phyloP scores from a whole-genome alignment of 176 grass and related monocot genomes.

The Oryza coarctata region DNA sequence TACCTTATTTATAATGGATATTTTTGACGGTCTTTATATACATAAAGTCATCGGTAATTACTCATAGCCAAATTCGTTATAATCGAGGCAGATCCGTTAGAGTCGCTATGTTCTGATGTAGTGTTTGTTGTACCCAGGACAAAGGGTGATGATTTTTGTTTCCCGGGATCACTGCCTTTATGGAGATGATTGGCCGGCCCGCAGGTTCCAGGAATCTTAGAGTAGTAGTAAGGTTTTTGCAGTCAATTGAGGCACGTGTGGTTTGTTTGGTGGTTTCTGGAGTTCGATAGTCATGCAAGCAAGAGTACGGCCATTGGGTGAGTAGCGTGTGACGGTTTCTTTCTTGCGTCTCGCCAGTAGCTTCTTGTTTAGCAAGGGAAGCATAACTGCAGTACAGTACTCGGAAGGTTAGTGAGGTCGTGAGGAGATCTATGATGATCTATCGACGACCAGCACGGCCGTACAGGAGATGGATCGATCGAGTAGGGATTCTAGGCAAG shows the following conservation, averaged over 20 bases:
- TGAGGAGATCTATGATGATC: background rate
- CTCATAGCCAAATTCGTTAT: too few species aligned
- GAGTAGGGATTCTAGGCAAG: slow-evolving; percentile 24
- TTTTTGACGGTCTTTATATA: too few species aligned
- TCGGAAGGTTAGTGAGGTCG: slow-evolving; percentile 8
- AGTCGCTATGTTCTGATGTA: too few species aligned
- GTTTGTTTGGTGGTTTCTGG: background rate
- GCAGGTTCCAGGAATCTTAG: slow-evolving; percentile 48
- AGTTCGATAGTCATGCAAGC: background rate
- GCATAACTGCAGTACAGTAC: background rate
- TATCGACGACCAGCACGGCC: background rate
- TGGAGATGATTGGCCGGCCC: background rate
- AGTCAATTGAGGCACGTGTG: slow-evolving; percentile 27
- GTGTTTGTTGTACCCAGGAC: background rate
- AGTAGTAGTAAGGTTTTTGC: background rate
- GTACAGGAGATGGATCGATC: background rate
- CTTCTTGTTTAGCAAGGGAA: background rate
- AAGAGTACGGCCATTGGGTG: slow-evolving; percentile 32
- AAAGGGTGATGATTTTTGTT: slow-evolving; percentile 11
- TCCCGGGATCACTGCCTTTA: slow-evolving; percentile 9
- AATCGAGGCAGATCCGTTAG: too few species aligned
- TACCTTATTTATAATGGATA: too few species aligned
- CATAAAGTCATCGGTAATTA: too few species aligned
- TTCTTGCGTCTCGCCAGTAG: background rate
- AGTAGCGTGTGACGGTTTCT: slow-evolving; percentile 40